phyloP scores from a whole-genome alignment of 2,329 filamentous ascomycete genomes.

The Epichloe coenophiala region DNA sequence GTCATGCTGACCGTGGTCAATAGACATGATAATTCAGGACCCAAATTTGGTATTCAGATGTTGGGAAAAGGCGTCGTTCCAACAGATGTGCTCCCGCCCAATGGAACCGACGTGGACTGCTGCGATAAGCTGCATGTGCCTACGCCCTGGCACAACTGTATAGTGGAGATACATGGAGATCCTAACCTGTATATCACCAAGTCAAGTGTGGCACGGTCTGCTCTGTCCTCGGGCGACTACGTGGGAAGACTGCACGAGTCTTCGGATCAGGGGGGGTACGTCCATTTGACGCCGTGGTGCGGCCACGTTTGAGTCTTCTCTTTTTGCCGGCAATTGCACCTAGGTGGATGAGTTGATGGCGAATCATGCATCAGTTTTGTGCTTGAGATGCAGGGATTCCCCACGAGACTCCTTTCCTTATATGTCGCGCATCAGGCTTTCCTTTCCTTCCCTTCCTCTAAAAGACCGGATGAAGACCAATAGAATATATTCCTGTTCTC shows the following conservation, averaged over 20 bases:
- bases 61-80: conserved; percentile 19
- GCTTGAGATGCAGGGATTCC: too few relatives aligned
- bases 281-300: neutral
- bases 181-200: conserved; percentile 11
- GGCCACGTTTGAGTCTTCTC: neutral
- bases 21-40: conserved; percentile 24
- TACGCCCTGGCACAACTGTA: conserved; percentile 30
- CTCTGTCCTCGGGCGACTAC: conserved; percentile 4
- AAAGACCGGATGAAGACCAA: neutral
- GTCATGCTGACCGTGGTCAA: neutral
- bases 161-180: conserved; percentile 16
- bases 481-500: too few relatives aligned
- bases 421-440: too few relatives aligned
- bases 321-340: neutral
- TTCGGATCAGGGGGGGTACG: neutral
- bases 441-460: neutral
- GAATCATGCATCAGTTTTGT: too few relatives aligned
- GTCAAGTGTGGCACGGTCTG: conserved; percentile 7
- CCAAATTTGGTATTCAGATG: conserved; percentile 28
- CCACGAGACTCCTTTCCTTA: too few relatives aligned
- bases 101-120: conserved; percentile 7
- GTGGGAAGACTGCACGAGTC: neutral
- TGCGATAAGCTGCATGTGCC: conserved; percentile 21
- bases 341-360: too few relatives aligned
- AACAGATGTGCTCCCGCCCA: conserved; percentile 18